Percentiles rank a stretch among this genome's conserved stretches.
Evolutionary conservation across 1,139 yeast species (phyloP).

Genomic region (Hansenula anomala): DNA sequence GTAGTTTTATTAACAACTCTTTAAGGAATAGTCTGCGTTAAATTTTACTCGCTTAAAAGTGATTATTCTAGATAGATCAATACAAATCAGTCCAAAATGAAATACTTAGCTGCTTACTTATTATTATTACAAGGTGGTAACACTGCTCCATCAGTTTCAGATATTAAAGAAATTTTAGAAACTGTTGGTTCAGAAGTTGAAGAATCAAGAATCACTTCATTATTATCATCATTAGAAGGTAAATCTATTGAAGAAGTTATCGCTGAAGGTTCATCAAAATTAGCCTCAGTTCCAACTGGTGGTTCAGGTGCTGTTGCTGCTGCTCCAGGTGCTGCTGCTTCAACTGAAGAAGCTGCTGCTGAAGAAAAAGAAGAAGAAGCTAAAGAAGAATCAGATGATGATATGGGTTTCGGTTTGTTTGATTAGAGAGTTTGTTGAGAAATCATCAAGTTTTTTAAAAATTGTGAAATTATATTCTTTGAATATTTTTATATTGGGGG

Average conservation of each 20-base stretch:
- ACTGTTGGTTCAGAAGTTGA: slow-evolving; percentile 96
- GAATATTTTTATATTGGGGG: not conserved
- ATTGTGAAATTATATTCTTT: not conserved
- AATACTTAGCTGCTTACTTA: slow-evolving; percentile 90
- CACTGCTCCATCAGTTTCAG: slow-evolving; percentile 88
- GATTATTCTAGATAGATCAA: slow-evolving; percentile 32
- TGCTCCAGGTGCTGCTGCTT: slow-evolving; percentile 65
- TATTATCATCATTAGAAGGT: slow-evolving; percentile 91
- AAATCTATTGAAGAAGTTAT: slow-evolving; percentile 85
- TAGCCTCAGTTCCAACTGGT: slow-evolving; percentile 96
- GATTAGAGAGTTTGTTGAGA: slow-evolving; percentile 36
- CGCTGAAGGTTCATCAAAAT: slow-evolving; percentile 93
- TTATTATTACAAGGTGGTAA: slow-evolving; percentile 84
- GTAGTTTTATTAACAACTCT: no score
- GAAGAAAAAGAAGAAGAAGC: slow-evolving; percentile 66
- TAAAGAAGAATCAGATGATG: slow-evolving; percentile 70
- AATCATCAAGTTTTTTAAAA: not conserved
- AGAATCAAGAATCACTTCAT: slow-evolving; percentile 78
- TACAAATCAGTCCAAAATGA: slow-evolving; percentile 52
- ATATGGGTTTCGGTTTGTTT: slow-evolving; percentile 78
- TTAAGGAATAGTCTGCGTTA: slow-evolving; percentile 28
- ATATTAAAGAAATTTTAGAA: slow-evolving; percentile 83
- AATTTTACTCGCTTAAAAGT: slow-evolving; percentile 32
- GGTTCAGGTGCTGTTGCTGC: slow-evolving; percentile 84
- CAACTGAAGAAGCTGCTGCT: slow-evolving; percentile 65